Base-by-base conservation (phyloP, 2,329 filamentous ascomycete genomes). In the Cytospora mali region DNA sequence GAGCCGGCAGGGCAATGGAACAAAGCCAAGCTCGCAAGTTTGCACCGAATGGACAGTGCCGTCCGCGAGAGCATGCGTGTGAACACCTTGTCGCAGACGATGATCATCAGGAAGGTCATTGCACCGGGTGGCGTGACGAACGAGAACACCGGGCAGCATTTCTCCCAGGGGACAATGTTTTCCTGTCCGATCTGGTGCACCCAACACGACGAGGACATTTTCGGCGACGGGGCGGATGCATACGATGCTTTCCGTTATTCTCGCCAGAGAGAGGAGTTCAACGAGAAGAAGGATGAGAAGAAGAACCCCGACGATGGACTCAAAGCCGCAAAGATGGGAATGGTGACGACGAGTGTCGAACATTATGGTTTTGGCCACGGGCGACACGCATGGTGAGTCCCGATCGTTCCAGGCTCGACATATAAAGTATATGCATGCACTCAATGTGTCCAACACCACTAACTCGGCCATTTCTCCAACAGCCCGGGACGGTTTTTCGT, bases 291-390 rank as follows among this genome's bases (percentile, higher is more conserved):
- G 0, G 65, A 68, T 0, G 70, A 71, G 4, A 69, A 72, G 59
- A 72, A 71, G 55, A 71, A 69, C 27, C 48, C 65, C 1, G 73
- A 71, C 3, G 73, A 74, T 14, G 71, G 69, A 0, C 66, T 80
- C 51, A 69, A 68, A 49, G 68, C 71, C 18, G 79, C 77, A 50
- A 77, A 80, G 70, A 66, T 80, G 18, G 79, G 81, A 3, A 79
- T 87, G 75, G 80, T 85, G 14, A 82, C 81, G 6, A 85, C 84
- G 2, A 81, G 79, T 39, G 74, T 80, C 42, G 70, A 73, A 9
- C 80, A 84, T 66, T 69, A 86, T 23, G 75, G 80, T 0, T 88
- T 87, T 70, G 84, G 85, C 0, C 82, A 86, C 64, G 85, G 85
- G 9, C 75, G 80, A 65, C 83, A 87, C 69, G 81, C 80, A 2